Evolutionary conservation across 371 early-diverging fungal genomes (phyloP).

Genomic region (Syncephalastrum racemosum): DNA sequence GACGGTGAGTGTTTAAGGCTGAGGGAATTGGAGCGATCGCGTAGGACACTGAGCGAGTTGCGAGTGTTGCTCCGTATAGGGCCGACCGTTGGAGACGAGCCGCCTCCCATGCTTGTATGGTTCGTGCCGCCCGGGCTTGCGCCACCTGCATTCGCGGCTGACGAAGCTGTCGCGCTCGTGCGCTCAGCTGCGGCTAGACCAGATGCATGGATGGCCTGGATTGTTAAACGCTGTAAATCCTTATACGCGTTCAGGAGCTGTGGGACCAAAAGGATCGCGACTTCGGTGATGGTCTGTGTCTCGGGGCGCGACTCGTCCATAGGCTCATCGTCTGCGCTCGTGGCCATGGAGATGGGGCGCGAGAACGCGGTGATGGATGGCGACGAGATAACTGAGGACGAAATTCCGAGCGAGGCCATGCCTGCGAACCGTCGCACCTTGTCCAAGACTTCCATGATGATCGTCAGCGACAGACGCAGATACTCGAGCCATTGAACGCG

Average conservation of each 20-base stretch:
- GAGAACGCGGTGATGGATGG: slow-evolving; percentile 36
- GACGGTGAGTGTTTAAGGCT: slow-evolving; percentile 12
- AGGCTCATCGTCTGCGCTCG: slow-evolving; percentile 25
- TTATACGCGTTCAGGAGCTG: slow-evolving; percentile 43
- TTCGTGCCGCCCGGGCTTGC: not conserved
- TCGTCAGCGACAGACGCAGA: slow-evolving; percentile 51
- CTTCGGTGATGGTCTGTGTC: slow-evolving; percentile 24
- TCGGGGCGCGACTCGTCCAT: slow-evolving; percentile 26
- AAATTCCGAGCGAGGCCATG: slow-evolving; percentile 31
- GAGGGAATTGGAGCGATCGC: slow-evolving; percentile 25
- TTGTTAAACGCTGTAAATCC: slow-evolving; percentile 40
- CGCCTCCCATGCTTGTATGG: not conserved
- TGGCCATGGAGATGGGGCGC: slow-evolving; percentile 41
- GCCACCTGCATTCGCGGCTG: not conserved
- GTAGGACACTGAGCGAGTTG: slow-evolving; percentile 21
- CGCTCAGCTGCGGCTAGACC: slow-evolving; percentile 6
- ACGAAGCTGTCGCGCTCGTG: slow-evolving; percentile 1
- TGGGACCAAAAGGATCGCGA: slow-evolving; percentile 38
- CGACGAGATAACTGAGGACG: slow-evolving; percentile 30
- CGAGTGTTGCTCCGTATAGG: not conserved
- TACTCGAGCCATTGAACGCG: slow-evolving; percentile 56
- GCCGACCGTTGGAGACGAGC: not conserved
- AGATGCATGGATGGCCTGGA: slow-evolving; percentile 40
- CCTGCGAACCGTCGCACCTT: slow-evolving; percentile 47
- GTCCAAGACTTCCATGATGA: slow-evolving; percentile 55